Evolutionary conservation across 2,329 filamentous ascomycete species (phyloP).

Genomic region (Botryotinia globosa): DNA sequence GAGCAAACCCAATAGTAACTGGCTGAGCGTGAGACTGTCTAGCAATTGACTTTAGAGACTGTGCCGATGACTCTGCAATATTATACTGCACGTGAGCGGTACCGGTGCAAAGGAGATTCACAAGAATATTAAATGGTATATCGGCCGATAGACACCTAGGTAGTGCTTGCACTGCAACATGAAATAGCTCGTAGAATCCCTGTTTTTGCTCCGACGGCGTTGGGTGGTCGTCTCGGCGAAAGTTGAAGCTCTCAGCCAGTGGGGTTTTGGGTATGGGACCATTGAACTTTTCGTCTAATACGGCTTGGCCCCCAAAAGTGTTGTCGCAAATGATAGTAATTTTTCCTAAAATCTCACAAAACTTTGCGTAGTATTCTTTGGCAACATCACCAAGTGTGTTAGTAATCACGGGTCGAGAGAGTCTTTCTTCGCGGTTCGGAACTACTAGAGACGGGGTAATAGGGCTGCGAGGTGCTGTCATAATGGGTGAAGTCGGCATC

Average conservation of each 20-base stretch:
- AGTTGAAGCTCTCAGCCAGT: constrained; percentile 90
- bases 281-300: constrained; percentile 91
- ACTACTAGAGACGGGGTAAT: constrained; percentile 28
- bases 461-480: constrained; percentile 40
- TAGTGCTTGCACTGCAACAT: constrained; percentile 91
- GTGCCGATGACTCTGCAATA: constrained; percentile 87
- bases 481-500: constrained; percentile 49
- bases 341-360: constrained; percentile 92
- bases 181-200: constrained; percentile 90
- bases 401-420: constrained; percentile 63
- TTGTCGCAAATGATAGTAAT: constrained; percentile 97
- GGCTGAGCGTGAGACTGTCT: constrained; percentile 89
- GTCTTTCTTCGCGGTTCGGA: constrained; percentile 54
- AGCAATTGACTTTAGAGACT: constrained; percentile 92
- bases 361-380: constrained; percentile 81
- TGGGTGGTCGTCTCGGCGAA: constrained; percentile 76
- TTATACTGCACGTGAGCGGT: constrained; percentile 93
- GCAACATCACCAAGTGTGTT: constrained; percentile 69
- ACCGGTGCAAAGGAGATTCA: constrained; percentile 92
- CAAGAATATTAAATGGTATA: constrained; percentile 87
- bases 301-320: constrained; percentile 92
- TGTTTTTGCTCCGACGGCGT: constrained; percentile 79
- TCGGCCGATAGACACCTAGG: constrained; percentile 90
- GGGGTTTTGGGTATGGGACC: constrained; percentile 88
- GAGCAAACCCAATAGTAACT: constrained; percentile 92